phyloP scores from a whole-genome alignment of 106 monocot genomes.

The Chionographis japonica region DNA sequence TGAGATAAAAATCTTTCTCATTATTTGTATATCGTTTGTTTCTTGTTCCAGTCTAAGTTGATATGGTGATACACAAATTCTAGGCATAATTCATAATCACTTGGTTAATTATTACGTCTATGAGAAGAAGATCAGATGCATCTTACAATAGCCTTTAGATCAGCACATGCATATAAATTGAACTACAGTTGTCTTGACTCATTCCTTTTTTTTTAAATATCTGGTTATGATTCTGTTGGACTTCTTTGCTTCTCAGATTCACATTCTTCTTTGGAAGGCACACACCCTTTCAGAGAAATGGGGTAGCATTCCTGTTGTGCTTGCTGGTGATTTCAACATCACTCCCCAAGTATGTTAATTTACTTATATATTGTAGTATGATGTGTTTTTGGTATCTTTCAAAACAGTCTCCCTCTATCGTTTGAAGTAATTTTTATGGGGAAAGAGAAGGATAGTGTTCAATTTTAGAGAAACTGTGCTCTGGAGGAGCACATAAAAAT shows the following conservation, averaged over 20 bases:
- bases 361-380: not conserved
- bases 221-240: not conserved
- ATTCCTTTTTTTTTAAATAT: not conserved
- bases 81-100: too few species aligned
- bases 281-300: conserved; percentile 59
- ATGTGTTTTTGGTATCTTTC: not conserved
- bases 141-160: not conserved
- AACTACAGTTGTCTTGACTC: not conserved
- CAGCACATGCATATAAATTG: not conserved
- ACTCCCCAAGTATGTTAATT: conserved; percentile 44
- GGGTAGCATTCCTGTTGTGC: conserved; percentile 57
- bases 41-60: too few species aligned
- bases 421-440: too few species aligned
- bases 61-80: too few species aligned
- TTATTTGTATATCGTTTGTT: too few species aligned
- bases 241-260: conserved; percentile 35
- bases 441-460: too few species aligned
- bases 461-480: too few species aligned
- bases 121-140: too few species aligned
- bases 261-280: conserved; percentile 45
- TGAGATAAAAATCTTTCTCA: too few species aligned
- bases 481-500: too few species aligned
- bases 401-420: too few species aligned
- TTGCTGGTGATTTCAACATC: conserved; percentile 81
- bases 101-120: too few species aligned